Base-by-base conservation (phyloP, 108 stramenopile genomes). In the Nannochloropsis granulata region DNA sequence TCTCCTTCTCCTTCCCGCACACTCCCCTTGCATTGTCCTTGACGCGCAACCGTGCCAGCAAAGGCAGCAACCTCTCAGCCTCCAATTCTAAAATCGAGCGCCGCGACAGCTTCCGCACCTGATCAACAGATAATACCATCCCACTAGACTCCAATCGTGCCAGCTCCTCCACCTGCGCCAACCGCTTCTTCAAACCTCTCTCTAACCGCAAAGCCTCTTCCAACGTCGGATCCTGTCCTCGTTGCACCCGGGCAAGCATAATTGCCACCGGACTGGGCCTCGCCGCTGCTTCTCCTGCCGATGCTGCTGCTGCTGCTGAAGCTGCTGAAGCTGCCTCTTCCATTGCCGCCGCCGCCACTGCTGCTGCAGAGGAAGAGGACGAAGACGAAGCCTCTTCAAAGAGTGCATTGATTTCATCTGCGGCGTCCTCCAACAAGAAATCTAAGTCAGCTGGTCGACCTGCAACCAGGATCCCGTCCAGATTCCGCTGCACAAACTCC, bases 381-480 rank as follows among this genome's bases (percentile, higher is more conserved):
- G 79, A 44, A 24, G 25, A 44, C 23, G 84, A 79, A 13, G 56
- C n/a, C 24, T n/a, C 81, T 71, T 43, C 81, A 44, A 44, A 23
- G 21, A 83, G 84, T 25, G 12, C 26, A 16, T 82, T 82, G 25
- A 88, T 87, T 83, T 81, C 83, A 8, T 24, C 88, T 23, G 84
- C 86, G 42, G 87, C 44, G 23, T 86, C 85, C 23, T 88, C 87
- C 25, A 89, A 44, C 24, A 89, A 87, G 43, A 85, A 83, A 43
- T 43, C 43, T 8, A 44, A 42, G 23, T 82, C 85, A 14, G 87
- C 44, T 8, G 81, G 87, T 13, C 84, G 34, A 16, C 85, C 87
- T 23, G 82, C 23, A 21, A 88, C 88, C 26, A 89, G 84, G 16
- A 89, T 42, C 19, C 34, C 88, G 43, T 89, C 88, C 21, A 89